Base-by-base conservation (phyloP, 1,139 yeast species). In the Geotrichum fermentans region DNA sequence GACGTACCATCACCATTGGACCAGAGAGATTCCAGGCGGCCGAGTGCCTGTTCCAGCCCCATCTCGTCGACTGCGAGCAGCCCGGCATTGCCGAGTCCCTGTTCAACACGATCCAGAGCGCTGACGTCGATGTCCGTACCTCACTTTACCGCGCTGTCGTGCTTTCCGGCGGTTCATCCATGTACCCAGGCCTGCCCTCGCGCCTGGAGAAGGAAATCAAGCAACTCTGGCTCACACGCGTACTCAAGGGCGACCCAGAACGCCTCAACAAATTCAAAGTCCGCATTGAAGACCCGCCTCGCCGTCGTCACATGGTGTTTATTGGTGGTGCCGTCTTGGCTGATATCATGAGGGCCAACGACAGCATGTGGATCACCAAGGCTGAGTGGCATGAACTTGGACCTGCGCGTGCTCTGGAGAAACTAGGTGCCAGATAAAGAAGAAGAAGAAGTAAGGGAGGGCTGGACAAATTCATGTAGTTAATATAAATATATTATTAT, bases 381-480 rank as follows among this genome's bases (percentile, higher is more conserved):
- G 87, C 84, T 65, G 99, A 92, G 71, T 92, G 98, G 98, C 94
- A 88, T 67, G 99, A 92, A 71, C 87, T 85, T 63, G 98, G 97
- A 34, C 51, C 51, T 17, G 79, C 95, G 40, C 77, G 92, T 46
- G 80, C 88, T 18, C 79, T 92, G 67, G 68, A 74, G 33, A 92
- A 92, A 70, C 79, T 92, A 61, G 98, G 98, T n/a, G 96, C 96
- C 55, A 82, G 96, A 71, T 88, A 73, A 45, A 22, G 28, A 10
- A n/a, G n/a, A n/a, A n/a, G n/a, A n/a, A n/a, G n/a, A n/a, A n/a
- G n/a, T n/a, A n/a, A n/a, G n/a, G n/a, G n/a, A n/a, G n/a, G n/a
- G n/a, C n/a, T n/a, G n/a, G n/a, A n/a, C n/a, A n/a, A n/a, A n/a
- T n/a, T n/a, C n/a, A n/a, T n/a, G n/a, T n/a, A n/a, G n/a, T n/a